Evolutionary conservation across 2,329 filamentous ascomycete genomes (phyloP).

Genomic region (Didymella lethalis): DNA sequence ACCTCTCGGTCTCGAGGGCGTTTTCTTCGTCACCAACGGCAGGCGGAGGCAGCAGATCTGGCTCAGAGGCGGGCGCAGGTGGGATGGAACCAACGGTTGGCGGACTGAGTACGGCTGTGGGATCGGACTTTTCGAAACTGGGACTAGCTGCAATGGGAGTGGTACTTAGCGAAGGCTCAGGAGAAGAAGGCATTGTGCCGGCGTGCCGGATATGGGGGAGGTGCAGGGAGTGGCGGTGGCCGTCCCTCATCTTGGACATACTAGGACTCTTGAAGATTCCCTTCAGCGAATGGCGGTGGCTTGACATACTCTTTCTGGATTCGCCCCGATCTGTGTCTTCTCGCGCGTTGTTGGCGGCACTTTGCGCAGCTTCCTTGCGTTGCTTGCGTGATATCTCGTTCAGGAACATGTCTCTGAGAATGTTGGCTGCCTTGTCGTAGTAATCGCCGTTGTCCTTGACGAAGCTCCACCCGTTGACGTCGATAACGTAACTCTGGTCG

Average conservation of each 20-base stretch:
- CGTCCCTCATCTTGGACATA: slow-evolving; percentile 65
- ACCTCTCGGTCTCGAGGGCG: slow-evolving; percentile 31
- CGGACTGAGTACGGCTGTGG: slow-evolving; percentile 28
- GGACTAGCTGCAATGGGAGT: slow-evolving; percentile 56
- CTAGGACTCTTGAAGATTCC: slow-evolving; percentile 71
- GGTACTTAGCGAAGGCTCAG: slow-evolving; percentile 54
- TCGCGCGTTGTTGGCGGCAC: slow-evolving; percentile 47
- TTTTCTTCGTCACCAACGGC: slow-evolving; percentile 37
- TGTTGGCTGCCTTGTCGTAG: slow-evolving; percentile 88
- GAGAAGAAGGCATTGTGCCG: slow-evolving; percentile 52
- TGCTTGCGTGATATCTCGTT: slow-evolving; percentile 73
- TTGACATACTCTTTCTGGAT: slow-evolving; percentile 46
- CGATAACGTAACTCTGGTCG: slow-evolving; percentile 94
- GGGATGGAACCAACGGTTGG: slow-evolving; percentile 23
- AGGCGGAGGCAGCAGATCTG: slow-evolving; percentile 43
- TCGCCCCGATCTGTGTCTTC: slow-evolving; percentile 29
- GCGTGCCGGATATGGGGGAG: slow-evolving; percentile 47
- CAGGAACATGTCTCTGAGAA: slow-evolving; percentile 87
- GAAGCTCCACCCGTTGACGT: slow-evolving; percentile 99
- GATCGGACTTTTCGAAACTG: slow-evolving; percentile 51
- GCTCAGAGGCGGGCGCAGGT: slow-evolving; percentile 39
- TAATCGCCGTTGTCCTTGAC: slow-evolving; percentile 99
- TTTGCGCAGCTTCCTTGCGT: slow-evolving; percentile 53
- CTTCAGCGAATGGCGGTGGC: slow-evolving; percentile 60
- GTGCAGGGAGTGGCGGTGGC: slow-evolving; percentile 52